Evolutionary conservation across 805 yeast genomes (phyloP), one percentile per base, ranked within the genome.

Genomic region (Metschnikowia colocasiae): DNA sequence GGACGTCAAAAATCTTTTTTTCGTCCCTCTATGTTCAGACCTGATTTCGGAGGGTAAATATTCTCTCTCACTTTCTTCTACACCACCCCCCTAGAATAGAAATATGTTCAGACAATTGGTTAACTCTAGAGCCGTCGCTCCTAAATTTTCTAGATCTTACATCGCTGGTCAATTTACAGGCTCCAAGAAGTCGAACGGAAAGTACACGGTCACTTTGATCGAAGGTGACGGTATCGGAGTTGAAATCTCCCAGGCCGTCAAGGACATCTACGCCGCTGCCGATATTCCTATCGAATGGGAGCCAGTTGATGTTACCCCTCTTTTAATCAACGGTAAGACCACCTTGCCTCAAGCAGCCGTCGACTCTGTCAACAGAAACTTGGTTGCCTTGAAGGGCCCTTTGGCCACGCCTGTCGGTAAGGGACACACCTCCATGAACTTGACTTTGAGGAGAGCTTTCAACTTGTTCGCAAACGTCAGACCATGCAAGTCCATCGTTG

Each of bases 171-270:
- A 82, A 65, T 83, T 77, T 73, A 75, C 82, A 54, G 87, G 88
- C 54, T 36, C 67, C 55, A 82, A 80, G 65, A 79, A 79, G 52
- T 73, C 84, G 51, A 81, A 85, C 53, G 98, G 98, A 56, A 87
- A 86, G 62, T 92, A 82, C 76, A 82, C 88, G 46, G 99, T 94
- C 54, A 92, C 99, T 38, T 78, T 94, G 75, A 92, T 94, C 61
- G 97, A 91, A 74, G 98, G 98, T 75, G 98, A 92, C 67, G 99
- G 99, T 79, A 90, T 92, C 59, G 99, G 99, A 61, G 79, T 84
- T 44, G 99, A 94, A 73, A 94, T 94, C 68, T 86, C 98, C 57
- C 82, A 87, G 62, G 87, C 98, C 43, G 97, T 94, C 58, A 87
- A 91, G 77, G 81, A 85, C 56, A 92, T 94, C 63, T 94, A 89